Conservation (phyloP, 331 rosid genomes). For the Rhamnella rubrinervis region DNA sequence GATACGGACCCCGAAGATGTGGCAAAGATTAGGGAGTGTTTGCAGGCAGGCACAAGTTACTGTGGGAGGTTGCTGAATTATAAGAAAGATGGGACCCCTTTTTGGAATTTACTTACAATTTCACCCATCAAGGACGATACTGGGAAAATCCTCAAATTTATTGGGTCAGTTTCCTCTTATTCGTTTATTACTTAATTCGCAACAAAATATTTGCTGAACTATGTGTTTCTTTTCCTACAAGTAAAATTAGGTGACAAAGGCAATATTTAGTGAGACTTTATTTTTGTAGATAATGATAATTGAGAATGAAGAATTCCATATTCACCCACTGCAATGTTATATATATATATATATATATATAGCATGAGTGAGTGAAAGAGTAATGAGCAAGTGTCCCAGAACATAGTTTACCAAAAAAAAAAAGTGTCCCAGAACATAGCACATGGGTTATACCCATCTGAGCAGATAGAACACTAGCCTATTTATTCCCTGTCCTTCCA, state of each 20-base stretch:
- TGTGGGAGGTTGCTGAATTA: slow-evolving; percentile 90
- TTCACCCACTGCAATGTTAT: background rate
- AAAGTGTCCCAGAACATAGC: slow-evolving; percentile 8
- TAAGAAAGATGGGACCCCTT: slow-evolving; percentile 92
- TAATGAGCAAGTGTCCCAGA: background rate
- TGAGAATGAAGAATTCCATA: background rate
- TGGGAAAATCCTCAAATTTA: slow-evolving; percentile 77
- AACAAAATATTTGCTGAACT: no score
- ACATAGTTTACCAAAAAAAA: no score
- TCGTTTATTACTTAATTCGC: background rate
- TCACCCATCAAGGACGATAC: slow-evolving; percentile 86
- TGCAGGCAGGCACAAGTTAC: slow-evolving; percentile 54
- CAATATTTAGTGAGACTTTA: no score
- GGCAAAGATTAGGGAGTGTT: slow-evolving; percentile 69
- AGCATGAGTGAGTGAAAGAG: background rate
- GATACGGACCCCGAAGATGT: slow-evolving; percentile 77
- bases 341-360: no score
- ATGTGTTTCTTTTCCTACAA: background rate
- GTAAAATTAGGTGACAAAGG: background rate
- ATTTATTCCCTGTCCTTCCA: background rate
- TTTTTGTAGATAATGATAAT: no score
- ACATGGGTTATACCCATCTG: slow-evolving; percentile 16
- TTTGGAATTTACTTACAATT: slow-evolving; percentile 92
- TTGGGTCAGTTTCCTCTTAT: slow-evolving; percentile 55
- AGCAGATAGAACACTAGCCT: background rate